Base-by-base conservation (phyloP, 352 stramenopile genomes). In the Globisporangium parvum region DNA sequence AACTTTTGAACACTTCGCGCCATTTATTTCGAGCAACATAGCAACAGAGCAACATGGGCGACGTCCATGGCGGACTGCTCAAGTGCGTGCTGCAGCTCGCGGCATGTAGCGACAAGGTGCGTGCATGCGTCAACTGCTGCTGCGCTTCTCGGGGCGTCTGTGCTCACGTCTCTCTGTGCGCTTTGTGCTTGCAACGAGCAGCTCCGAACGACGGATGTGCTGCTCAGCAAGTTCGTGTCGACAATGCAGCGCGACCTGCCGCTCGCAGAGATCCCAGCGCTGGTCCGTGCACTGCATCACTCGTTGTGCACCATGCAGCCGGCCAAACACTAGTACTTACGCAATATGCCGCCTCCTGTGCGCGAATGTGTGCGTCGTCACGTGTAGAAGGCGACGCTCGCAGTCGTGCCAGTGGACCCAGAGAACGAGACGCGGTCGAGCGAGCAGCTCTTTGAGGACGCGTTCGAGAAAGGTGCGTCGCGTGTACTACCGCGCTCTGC, bases 21-120 rank as follows among this genome's bases (percentile, higher is more conserved):
- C 46, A 28, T 47, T 48, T 53, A 40, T n/a, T 41, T 56, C 50
- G 53, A 24, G 14, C 12, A 47, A 28, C 18, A 1, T 47, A 12
- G 41, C 11, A 47, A 54, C n/a, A n/a, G n/a, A n/a, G 2, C 18
- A 28, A 28, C 15, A 87, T 85, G 75, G 67, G 61, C 10, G 73
- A 88, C 55, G 70, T 79, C 15, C 65, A 87, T 20, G 65, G 70
- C 57, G 80, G 78, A 10, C 59, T 91, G 60, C 65, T 91, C 55
- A 86, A 87, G 65, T 87, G 80, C 60, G 80, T 86, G 57, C 67
- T 91, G 65, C 80, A 91, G 58, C 58, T 91, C 47, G 74, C 74
- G 23, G 75, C 72, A 60, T 88, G 80, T 55, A 87, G 75, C 64
- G 77, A 91, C 60, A 91, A 87, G 70, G 80, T 85, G n/a, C 47